Percentiles rank a stretch among this genome's conserved stretches.
phyloP scores from a whole-genome alignment of 345 rosid genomes.

The Gossypium sturtianum region DNA sequence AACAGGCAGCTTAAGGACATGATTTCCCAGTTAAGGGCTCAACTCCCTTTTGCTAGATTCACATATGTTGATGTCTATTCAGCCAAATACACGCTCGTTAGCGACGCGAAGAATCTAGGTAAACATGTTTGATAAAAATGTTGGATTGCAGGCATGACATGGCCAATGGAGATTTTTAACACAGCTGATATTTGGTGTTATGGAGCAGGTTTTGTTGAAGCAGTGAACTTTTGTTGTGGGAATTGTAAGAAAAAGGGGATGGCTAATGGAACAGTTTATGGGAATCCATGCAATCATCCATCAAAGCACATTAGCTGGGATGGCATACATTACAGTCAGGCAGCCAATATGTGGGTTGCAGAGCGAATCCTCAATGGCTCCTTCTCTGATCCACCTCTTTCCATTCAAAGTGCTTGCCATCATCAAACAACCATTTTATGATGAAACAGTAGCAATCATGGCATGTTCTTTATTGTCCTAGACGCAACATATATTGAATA shows the following conservation, averaged over 20 bases:
- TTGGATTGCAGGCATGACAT: conserved; percentile 1
- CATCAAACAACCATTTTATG: neutral
- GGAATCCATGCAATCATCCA: conserved; percentile 52
- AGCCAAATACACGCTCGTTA: conserved; percentile 48
- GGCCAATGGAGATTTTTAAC: neutral
- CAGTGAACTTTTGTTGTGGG: conserved; percentile 61
- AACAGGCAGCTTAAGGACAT: conserved; percentile 55
- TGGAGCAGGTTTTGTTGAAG: conserved; percentile 59
- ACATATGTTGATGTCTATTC: conserved; percentile 68
- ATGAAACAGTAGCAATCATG: neutral
- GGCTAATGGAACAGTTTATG: conserved; percentile 60
- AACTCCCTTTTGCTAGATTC: conserved; percentile 41
- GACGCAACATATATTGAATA: neutral
- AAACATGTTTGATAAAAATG: neutral
- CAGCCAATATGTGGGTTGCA: conserved; percentile 51
- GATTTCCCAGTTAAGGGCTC: conserved; percentile 31
- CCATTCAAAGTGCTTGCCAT: conserved; percentile 26
- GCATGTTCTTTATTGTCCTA: neutral
- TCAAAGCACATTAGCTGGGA: conserved; percentile 67
- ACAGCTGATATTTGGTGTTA: neutral
- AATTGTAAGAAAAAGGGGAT: conserved; percentile 58
- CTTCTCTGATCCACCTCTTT: conserved; percentile 35
- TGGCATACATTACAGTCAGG: conserved; percentile 63
- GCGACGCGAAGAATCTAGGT: conserved; percentile 49
- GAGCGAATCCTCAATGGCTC: conserved; percentile 42